These are phyloP conservation scores for Penicillium herquei DNA, from an alignment of 495 filamentous ascomycete genomes.

Conservation along the genomic window DNA sequence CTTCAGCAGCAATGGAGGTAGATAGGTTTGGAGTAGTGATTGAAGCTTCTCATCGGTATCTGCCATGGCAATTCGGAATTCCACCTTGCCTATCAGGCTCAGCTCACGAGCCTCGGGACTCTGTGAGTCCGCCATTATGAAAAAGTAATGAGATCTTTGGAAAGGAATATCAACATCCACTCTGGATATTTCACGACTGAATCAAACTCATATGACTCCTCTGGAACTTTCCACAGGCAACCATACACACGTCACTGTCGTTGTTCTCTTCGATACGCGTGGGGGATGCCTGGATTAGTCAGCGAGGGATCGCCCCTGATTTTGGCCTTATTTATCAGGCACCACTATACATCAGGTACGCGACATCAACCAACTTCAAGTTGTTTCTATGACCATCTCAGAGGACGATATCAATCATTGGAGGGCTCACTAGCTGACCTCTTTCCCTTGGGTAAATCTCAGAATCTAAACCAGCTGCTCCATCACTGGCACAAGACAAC, in stretches of 20 bases:
- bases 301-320: background rate
- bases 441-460: no score
- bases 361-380: no score
- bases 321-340: no score
- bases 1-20: conserved; percentile 82
- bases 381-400: no score
- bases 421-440: no score
- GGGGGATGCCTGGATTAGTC: conserved; percentile 2
- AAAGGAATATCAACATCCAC: conserved; percentile 9
- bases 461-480: no score
- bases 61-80: conserved; percentile 82
- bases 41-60: conserved; percentile 81
- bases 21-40: conserved; percentile 69
- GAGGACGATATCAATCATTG: no score
- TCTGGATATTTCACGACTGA: background rate
- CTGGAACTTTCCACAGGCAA: conserved; percentile 5
- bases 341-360: no score
- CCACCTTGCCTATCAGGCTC: conserved; percentile 82
- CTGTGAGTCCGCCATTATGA: conserved; percentile 38
- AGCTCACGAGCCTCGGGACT: conserved; percentile 73
- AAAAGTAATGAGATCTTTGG: background rate
- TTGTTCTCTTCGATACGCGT: background rate
- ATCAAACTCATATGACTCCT: background rate
- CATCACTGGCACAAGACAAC: no score
- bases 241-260: conserved; percentile 6